A percentile compares a stretch with the other conserved stretches of the same genome.
phyloP scores from a whole-genome alignment of 179 eudicot genomes.

The Beta macrorhiza region DNA sequence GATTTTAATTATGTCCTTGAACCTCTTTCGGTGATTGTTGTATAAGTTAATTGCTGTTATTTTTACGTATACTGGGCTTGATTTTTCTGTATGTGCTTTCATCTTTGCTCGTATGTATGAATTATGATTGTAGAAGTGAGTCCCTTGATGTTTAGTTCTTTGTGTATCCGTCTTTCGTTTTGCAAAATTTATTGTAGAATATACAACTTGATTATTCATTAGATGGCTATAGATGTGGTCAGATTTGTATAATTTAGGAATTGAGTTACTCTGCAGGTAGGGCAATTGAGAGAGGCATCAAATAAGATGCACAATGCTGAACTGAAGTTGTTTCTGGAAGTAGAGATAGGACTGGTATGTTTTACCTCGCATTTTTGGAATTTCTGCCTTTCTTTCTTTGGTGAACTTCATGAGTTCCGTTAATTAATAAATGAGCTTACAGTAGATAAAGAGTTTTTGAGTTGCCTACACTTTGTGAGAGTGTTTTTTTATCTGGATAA shows the following conservation, averaged over 20 bases:
- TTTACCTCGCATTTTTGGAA: constrained; percentile 5
- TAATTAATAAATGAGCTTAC: background rate
- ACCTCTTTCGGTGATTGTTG: background rate
- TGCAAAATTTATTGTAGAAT: background rate
- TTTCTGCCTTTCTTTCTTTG: background rate
- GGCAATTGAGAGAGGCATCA: constrained; percentile 77
- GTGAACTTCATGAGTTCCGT: background rate
- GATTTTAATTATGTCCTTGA: background rate
- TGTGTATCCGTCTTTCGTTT: background rate
- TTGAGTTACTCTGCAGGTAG: constrained; percentile 51
- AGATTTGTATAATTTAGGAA: background rate
- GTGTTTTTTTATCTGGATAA: background rate
- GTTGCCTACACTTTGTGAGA: background rate
- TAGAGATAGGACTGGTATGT: constrained; percentile 67
- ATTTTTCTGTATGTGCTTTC: background rate
- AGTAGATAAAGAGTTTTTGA: background rate
- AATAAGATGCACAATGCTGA: constrained; percentile 75
- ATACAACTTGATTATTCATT: background rate
- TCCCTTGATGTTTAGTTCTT: background rate
- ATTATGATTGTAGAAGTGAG: background rate
- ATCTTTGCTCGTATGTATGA: background rate
- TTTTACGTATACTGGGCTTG: background rate
- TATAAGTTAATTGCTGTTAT: background rate
- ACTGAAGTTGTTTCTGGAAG: constrained; percentile 80
- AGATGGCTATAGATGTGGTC: no score